Base-by-base conservation (phyloP, 208 protist genomes). In the Trypanosomatidae sp. region DNA sequence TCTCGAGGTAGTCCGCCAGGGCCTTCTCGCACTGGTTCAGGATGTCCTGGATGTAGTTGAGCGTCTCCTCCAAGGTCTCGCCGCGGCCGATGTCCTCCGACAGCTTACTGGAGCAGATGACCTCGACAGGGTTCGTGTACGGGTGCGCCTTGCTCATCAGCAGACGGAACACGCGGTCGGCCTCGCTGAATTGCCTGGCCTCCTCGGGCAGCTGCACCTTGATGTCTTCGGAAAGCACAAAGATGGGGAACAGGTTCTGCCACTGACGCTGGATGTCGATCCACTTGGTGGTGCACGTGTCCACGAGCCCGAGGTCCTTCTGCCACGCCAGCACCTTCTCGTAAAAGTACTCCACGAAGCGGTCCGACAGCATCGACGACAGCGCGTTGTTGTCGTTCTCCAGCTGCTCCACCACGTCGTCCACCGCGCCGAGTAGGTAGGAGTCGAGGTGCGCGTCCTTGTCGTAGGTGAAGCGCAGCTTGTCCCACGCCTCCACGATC, bases 171-270 rank as follows among this genome's bases (percentile, higher is more conserved):
- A 98, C 88, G 30, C 75, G 77, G 79, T 99, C 95, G 25, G 97
- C 95, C 72, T 91, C 87, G 62, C 86, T 86, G 81, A 99, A 99
- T 73, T 98, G 92, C 75, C 96, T 97, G 6, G 97, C 93, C 71
- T 98, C 98, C 74, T 99, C 93, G 1, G 98, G 98, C 46, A 99
- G 94, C 91, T 99, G 98, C 68, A 96, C 89, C 52, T 94, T 91
- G 66, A 99, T 99, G 81, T 99, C 98, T 46, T 97, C 97, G 33
- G 98, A 99, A 13, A 98, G 92, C 46, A 99, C 96, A 82, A 99
- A 99, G 74, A 99, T 99, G 52, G 96, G 95, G 81, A 98, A 99
- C 46, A 99, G 85, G 74, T 99, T 99, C 82, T 91, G 90, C 98
- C 98, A 99, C 75, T 98, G 96, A 36, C 95, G 84, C 84, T 99